Base-by-base conservation (phyloP, 352 stramenopile species). In the Peronospora destructor region DNA sequence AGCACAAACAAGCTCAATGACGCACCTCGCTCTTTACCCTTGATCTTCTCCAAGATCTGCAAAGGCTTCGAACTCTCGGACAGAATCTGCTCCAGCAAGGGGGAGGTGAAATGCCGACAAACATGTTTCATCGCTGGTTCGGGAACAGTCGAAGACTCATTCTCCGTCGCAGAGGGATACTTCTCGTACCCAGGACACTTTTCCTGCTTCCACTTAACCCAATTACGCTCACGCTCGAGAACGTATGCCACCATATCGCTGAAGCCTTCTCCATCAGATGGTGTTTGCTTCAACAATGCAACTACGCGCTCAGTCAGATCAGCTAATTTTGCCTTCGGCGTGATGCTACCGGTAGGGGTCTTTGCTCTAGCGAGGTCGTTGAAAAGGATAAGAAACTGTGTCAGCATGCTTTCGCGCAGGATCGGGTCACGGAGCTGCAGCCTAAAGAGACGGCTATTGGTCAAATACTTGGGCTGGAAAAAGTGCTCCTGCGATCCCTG, bases 391-490 rank as follows among this genome's bases (percentile, higher is more conserved):
- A 90, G 58, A 52, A 92, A 88, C 64, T 95, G 85, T 16, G 80
- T 91, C 41, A 95, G 49, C 71, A 96, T 91, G 60, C 86, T 86
- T 56, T 95, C 77, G 5, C 87, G 78, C 35, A 96, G 50, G 45
- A 92, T 87, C 29, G 87, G 86, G 59, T 96, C 87, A 33, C 84
- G 83, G 32, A 96, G 62, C 65, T 96, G 87, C 10, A 96, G 76
- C 28, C 84, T 77, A 40, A 96, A 92, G 0, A 96, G 73, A 9
- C 87, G 80, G 49, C 84, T 95, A 58, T 91, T 96, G 16, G 86
- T 96, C 25, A 96, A 60, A 63, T 96, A 96, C 63, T 96, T 96
- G 33, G 85, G 84, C 66, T 93, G 84, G 49, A 96, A 96, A 53
- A 94, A 96, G 37, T 88, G 77, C 26, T 89, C 80, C 13, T 86